Percentiles rank a stretch among this genome's conserved stretches.
Evolutionary conservation across 768 basidiomycete genomes (phyloP).

Genomic region (Paxillus involutus): DNA sequence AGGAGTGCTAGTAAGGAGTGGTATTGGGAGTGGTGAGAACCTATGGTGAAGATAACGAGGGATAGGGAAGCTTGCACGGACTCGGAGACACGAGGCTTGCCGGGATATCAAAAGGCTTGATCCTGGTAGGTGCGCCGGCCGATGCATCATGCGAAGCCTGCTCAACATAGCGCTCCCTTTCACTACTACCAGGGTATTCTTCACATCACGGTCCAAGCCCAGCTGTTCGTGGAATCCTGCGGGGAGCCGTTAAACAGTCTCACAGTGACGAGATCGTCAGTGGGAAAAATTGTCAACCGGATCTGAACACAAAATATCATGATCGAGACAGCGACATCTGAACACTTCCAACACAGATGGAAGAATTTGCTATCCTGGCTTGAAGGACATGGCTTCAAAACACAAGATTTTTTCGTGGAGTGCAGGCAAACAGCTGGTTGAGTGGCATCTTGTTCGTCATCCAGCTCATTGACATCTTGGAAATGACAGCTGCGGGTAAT

Average conservation of each 20-base stretch:
- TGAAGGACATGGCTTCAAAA: constrained; percentile 45
- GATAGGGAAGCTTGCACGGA: background rate
- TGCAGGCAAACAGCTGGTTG: constrained; percentile 53
- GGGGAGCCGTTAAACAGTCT: constrained; percentile 11
- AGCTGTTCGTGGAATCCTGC: background rate
- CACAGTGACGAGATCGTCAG: constrained; percentile 2
- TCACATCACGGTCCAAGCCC: too few species aligned
- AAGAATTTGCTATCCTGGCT: constrained; percentile 54
- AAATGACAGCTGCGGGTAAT: constrained; percentile 56
- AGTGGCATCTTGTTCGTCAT: constrained; percentile 16
- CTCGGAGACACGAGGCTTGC: background rate
- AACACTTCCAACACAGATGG: constrained; percentile 35
- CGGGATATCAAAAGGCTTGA: too few species aligned
- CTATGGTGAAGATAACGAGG: background rate
- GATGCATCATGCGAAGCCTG: too few species aligned
- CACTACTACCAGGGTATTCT: too few species aligned
- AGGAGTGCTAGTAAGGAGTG: background rate
- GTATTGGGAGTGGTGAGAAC: background rate
- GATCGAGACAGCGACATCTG: background rate
- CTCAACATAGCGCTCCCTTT: too few species aligned
- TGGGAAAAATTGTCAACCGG: background rate
- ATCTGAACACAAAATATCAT: background rate
- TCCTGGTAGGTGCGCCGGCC: too few species aligned
- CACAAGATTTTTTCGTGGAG: constrained; percentile 46
- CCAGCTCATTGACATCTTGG: constrained; percentile 3